Conservation (phyloP, 441 rosid species). For the Brassica balearica region DNA sequence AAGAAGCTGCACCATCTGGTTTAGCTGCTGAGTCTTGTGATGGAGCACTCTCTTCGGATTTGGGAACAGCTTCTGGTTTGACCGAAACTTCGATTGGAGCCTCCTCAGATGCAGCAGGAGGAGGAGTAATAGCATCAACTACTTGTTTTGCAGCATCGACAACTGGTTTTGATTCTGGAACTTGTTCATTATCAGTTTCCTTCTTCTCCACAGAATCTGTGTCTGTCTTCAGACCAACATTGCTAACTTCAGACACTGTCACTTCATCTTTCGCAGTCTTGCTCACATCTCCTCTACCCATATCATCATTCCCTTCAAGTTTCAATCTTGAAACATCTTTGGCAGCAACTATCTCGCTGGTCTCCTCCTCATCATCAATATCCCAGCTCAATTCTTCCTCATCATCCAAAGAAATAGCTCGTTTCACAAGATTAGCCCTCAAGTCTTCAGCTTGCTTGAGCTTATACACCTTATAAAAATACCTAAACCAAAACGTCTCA, state of each 20-base stretch:
- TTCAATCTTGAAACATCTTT: conserved; percentile 39
- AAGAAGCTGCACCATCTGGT: conserved; percentile 48
- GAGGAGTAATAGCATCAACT: background rate
- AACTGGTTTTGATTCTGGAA: conserved; percentile 38
- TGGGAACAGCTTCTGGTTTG: background rate
- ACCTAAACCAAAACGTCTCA: conserved; percentile 67
- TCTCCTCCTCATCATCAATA: conserved; percentile 65
- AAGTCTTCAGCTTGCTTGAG: conserved; percentile 69
- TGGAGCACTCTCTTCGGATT: background rate
- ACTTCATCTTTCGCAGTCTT: conserved; percentile 36
- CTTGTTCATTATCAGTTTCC: conserved; percentile 35
- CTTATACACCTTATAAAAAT: conserved; percentile 64
- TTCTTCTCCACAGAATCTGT: conserved; percentile 34
- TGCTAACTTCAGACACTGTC: conserved; percentile 24
- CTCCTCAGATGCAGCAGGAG: conserved; percentile 45
- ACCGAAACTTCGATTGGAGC: conserved; percentile 43
- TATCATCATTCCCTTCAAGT: conserved; percentile 35
- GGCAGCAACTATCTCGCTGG: conserved; percentile 28
- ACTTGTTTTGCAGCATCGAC: conserved; percentile 19
- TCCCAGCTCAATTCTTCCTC: conserved; percentile 81
- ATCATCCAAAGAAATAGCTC: conserved; percentile 65
- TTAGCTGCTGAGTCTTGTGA: conserved; percentile 43
- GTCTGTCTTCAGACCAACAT: conserved; percentile 16
- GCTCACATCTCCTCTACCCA: conserved; percentile 19
- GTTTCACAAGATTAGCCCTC: conserved; percentile 73